A percentile compares a stretch with the other conserved stretches of the same genome.
Conservation (phyloP, 768 basidiomycete genomes). For the Lepiota subincarnata region DNA sequence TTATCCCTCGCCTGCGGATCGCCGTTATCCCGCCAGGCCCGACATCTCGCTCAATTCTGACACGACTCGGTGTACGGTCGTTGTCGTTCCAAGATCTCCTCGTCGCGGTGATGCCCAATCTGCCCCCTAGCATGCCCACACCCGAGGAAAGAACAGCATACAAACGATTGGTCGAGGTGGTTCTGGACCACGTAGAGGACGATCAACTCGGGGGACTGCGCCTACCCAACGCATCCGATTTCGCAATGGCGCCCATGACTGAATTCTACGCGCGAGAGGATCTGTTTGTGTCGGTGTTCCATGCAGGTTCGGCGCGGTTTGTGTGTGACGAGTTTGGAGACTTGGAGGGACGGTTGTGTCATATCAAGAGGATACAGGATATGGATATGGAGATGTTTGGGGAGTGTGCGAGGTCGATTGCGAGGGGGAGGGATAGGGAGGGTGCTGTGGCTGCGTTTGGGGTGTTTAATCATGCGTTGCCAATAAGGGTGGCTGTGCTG, state of each 20-base stretch:
- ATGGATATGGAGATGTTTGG: slow-evolving; percentile 6
- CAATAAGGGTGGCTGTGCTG: background rate
- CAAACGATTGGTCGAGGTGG: background rate
- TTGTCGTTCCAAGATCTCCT: background rate
- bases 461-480: slow-evolving; percentile 2
- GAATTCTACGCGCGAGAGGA: slow-evolving; percentile 1
- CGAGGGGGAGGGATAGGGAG: background rate
- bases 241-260: background rate
- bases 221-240: slow-evolving; percentile 1
- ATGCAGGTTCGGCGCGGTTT: background rate
- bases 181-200: background rate
- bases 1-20: background rate
- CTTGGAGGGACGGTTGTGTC: background rate
- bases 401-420: background rate
- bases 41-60: background rate
- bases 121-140: background rate
- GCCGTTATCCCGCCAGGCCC: background rate
- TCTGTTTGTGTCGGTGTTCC: background rate
- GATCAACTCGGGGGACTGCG: background rate
- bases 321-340: background rate
- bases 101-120: background rate
- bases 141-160: background rate
- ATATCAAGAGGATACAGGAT: background rate
- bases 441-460: background rate
- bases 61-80: background rate